Percentiles rank a stretch among this genome's conserved stretches.
Conservation (phyloP, 2,329 filamentous ascomycete species). For the Trichoderma sp. region DNA sequence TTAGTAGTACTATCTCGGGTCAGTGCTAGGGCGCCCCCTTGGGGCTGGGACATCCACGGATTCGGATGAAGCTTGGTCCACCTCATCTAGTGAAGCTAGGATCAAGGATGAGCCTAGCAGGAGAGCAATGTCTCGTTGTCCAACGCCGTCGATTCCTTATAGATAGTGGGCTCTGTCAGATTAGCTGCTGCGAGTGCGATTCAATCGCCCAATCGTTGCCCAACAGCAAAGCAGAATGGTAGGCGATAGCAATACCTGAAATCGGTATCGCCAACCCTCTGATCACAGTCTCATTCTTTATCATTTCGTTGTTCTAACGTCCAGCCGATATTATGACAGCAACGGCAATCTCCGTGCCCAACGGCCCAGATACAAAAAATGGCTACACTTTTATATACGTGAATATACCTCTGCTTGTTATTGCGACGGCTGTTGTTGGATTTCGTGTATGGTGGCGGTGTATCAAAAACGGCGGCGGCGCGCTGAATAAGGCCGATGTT, state of each 20-base stretch:
- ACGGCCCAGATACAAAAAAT: slow-evolving; percentile 7
- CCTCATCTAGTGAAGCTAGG: slow-evolving; percentile 1
- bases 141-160: neutral
- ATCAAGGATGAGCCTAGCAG: neutral
- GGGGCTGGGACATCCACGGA: neutral
- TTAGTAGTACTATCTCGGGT: neutral
- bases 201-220: neutral
- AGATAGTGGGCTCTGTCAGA: neutral
- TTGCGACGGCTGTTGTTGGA: neutral
- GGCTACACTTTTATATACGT: slow-evolving; percentile 7
- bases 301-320: neutral
- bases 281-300: neutral
- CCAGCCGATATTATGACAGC: neutral
- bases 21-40: neutral
- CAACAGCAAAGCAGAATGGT: neutral
- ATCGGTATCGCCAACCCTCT: neutral
- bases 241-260: neutral
- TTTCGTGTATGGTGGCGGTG: slow-evolving; percentile 15
- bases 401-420: slow-evolving; percentile 6
- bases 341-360: neutral
- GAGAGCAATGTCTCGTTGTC: neutral
- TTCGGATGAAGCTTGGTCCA: neutral
- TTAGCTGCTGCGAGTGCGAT: neutral
- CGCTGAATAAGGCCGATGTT: slow-evolving; percentile 9
- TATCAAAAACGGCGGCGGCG: neutral